Evolutionary conservation across 2,329 filamentous ascomycete genomes (phyloP).

Genomic region (Botrytis medusae): DNA sequence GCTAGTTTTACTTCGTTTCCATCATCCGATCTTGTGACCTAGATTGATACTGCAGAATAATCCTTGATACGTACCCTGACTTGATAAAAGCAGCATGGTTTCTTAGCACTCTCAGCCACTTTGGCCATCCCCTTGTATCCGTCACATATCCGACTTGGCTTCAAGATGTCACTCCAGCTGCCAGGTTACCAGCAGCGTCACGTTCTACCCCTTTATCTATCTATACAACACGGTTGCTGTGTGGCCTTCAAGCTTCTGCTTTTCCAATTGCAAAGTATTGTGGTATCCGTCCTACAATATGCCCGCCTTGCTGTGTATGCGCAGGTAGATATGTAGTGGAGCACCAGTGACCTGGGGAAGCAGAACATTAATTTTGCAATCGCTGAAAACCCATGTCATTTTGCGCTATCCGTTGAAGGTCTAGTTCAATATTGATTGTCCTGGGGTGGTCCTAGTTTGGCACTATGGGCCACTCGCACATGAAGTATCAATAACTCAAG

Average conservation of each 20-base stretch:
- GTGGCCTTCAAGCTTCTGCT: not conserved
- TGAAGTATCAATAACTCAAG: not conserved
- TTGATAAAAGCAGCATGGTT: not conserved
- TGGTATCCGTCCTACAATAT: not conserved
- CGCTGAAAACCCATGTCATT: not conserved
- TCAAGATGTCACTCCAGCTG: not conserved
- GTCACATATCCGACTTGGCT: conserved; percentile 13
- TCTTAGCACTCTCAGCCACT: conserved; percentile 5
- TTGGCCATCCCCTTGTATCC: not conserved
- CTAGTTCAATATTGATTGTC: not conserved
- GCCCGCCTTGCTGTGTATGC: not conserved
- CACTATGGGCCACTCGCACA: not conserved
- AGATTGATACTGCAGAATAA: not conserved
- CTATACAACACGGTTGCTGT: not conserved
- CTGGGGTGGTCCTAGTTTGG: not conserved
- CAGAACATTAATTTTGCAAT: not conserved
- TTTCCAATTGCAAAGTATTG: too few relatives aligned
- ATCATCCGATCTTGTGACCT: not conserved
- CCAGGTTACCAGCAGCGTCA: not conserved
- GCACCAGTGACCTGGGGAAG: not conserved
- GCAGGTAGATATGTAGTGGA: not conserved
- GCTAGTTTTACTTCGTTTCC: not conserved
- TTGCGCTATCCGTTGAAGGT: not conserved
- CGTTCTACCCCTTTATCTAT: not conserved
- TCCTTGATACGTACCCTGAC: not conserved